Evolutionary conservation across 1,284 basidiomycete species (phyloP), one percentile per base, ranked within the genome.

Genomic region (Meira nashicola): DNA sequence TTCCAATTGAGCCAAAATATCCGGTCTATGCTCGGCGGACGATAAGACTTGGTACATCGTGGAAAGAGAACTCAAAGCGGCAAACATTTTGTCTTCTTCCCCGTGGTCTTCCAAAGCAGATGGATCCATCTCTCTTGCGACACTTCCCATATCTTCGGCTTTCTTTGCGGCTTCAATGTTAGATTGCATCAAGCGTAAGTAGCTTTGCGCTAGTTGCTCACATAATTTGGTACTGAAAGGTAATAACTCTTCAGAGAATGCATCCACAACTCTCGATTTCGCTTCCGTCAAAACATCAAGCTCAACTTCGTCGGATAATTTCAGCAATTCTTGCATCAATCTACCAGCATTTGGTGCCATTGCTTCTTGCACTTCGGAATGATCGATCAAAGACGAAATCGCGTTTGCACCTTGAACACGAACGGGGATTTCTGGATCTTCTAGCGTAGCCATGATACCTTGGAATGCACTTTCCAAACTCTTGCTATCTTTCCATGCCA

Each of bases 261-360:
- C 84, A 68, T 90, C 86, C 8, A 94, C 91, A 83, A 94, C 87
- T 37, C 86, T 85, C 71, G 89, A 87, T 90, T 91, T 73, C 85
- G 86, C 70, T 81, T 72, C 82, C 69, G 89, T 91, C 53, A 94
- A 82, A 48, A 90, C 84, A 77, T 94, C 91, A 39, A 94, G 81
- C 75, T 94, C 92, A 39, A 89, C 90, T 79, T 92, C 89, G 74
- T 92, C 89, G 7, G 88, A 87, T 40, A 94, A 82, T 78, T 90
- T 90, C 65, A 93, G 83, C 23, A 93, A 82, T 74, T 90, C 90
- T 87, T 92, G 89, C 68, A 94, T 87, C 68, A 94, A 86, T 73
- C 90, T 88, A 44, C 87, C 89, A 39, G 92, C 87, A 73, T 88
- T 86, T 15, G 89, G 87, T 7, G 86, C 84, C 59, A 93, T 86